Evolutionary conservation across 2,329 filamentous ascomycete species (phyloP).

Genomic region (Teratosphaeria epicoccoides): DNA sequence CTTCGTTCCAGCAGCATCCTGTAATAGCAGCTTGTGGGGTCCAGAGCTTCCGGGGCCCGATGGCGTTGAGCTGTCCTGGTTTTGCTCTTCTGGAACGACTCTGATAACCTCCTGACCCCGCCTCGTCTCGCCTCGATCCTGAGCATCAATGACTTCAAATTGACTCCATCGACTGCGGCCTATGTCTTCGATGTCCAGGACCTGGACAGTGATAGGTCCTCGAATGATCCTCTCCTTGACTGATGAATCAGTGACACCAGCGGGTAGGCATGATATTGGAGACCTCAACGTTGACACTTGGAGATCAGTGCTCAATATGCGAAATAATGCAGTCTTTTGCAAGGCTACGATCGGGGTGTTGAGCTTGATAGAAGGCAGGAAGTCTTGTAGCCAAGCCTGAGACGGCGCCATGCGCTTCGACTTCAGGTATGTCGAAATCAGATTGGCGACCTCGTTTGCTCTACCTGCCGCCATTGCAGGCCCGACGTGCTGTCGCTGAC

Average conservation of each 20-base stretch:
- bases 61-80: slow-evolving; percentile 15
- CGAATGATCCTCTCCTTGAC: slow-evolving; percentile 47
- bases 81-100: slow-evolving; percentile 44
- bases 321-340: slow-evolving; percentile 68
- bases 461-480: slow-evolving; percentile 2
- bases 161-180: slow-evolving; percentile 73
- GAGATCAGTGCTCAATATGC: slow-evolving; percentile 69
- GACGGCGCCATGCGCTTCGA: slow-evolving; percentile 41
- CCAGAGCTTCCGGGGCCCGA: slow-evolving; percentile 26
- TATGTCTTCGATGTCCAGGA: slow-evolving; percentile 79
- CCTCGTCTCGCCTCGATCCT: slow-evolving; percentile 61
- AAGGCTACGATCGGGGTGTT: slow-evolving; percentile 57
- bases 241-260: slow-evolving; percentile 43
- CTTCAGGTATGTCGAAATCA: slow-evolving; percentile 9
- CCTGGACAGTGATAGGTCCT: slow-evolving; percentile 62
- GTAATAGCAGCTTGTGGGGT: slow-evolving; percentile 70
- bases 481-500: neutral
- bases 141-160: slow-evolving; percentile 67
- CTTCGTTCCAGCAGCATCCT: slow-evolving; percentile 63
- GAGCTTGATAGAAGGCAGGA: slow-evolving; percentile 47
- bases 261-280: slow-evolving; percentile 44
- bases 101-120: slow-evolving; percentile 74
- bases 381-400: slow-evolving; percentile 51
- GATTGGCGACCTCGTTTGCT: slow-evolving; percentile 2
- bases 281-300: slow-evolving; percentile 43